phyloP scores from a whole-genome alignment of 2,329 filamentous ascomycete species.

The Penicillium expansum region DNA sequence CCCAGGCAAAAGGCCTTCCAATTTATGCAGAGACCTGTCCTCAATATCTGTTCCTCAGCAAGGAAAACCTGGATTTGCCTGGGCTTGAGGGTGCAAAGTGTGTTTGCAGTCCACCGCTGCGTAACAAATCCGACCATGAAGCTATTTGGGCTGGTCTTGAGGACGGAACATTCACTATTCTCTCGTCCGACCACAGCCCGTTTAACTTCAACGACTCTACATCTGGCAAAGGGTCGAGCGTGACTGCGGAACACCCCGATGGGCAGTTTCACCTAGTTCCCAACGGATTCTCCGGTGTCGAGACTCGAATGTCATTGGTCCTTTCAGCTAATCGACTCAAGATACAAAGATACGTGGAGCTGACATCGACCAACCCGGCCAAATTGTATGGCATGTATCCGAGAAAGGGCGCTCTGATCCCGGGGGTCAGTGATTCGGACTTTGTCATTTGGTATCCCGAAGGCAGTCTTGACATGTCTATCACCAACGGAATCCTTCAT shows the following conservation, averaged over 20 bases:
- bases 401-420: constrained; percentile 42
- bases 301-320: constrained; percentile 43
- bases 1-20: constrained; percentile 52
- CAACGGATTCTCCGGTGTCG: constrained; percentile 45
- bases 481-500: constrained; percentile 38
- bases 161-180: constrained; percentile 55
- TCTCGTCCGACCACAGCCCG: constrained; percentile 51
- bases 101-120: not conserved
- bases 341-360: constrained; percentile 31
- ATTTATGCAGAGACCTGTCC: constrained; percentile 59
- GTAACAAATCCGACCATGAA: not conserved
- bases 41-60: constrained; percentile 47
- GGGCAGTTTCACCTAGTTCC: constrained; percentile 45
- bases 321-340: constrained; percentile 28
- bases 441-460: constrained; percentile 36
- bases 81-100: not conserved
- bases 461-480: constrained; percentile 21
- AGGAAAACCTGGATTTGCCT: not conserved
- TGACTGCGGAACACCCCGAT: constrained; percentile 11
- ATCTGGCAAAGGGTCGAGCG: not conserved
- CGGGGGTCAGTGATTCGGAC: constrained; percentile 44
- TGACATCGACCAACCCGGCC: constrained; percentile 46
- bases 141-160: constrained; percentile 37
- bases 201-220: constrained; percentile 24
- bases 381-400: constrained; percentile 45